Evolutionary conservation across 106 monocot species (phyloP).

Genomic region (Apostasia ramifera): DNA sequence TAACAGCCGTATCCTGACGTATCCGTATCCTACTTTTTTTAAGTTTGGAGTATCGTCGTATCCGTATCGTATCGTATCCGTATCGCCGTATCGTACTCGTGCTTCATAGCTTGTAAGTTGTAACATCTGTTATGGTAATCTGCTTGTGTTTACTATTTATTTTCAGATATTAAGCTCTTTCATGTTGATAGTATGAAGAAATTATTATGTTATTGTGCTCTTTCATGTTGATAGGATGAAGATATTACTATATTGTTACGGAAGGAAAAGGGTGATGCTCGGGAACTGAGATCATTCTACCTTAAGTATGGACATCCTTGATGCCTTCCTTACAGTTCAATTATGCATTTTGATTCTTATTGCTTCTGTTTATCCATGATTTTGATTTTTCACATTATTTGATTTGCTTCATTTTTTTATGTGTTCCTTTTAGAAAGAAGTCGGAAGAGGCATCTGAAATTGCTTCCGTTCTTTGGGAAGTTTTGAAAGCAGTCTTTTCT

Average conservation of each 20-base stretch:
- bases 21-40: no score
- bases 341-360: neutral
- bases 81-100: no score
- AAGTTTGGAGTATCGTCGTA: no score
- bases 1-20: no score
- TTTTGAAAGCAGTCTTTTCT: conserved; percentile 37
- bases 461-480: conserved; percentile 43
- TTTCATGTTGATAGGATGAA: conserved; percentile 35
- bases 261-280: conserved; percentile 49
- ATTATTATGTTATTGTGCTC: conserved; percentile 14
- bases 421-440: conserved; percentile 16
- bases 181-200: conserved; percentile 34
- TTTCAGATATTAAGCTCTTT: neutral
- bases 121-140: no score
- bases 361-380: neutral
- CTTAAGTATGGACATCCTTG: conserved; percentile 23
- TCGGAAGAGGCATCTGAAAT: conserved; percentile 27
- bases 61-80: no score
- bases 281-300: conserved; percentile 48
- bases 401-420: conserved; percentile 8
- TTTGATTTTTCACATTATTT: neutral
- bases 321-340: neutral
- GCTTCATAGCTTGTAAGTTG: no score
- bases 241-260: conserved; percentile 17
- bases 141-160: neutral